Base-by-base conservation (phyloP, 257 asterid species). In the Ilex asprella region DNA sequence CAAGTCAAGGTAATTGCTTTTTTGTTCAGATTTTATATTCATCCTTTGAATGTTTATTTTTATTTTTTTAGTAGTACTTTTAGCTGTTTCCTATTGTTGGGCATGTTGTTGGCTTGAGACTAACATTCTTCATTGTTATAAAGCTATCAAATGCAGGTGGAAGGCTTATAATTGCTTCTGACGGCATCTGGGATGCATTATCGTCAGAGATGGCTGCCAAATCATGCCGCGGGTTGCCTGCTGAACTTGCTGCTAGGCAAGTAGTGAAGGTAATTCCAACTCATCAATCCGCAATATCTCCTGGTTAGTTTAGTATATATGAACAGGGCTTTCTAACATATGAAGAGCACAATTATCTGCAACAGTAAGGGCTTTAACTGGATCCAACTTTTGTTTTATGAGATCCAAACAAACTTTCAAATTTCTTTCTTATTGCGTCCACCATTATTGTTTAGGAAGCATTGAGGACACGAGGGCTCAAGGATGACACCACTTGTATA, bases 161-260 rank as follows among this genome's bases (percentile, higher is more conserved):
- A n/a, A 53, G 57, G 11, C 57, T 53, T 53, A 53, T 53, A 53
- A 53, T 53, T 53, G 57, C 57, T 53, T 53, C 57, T 53, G 57
- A 53, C 15, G 57, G 57, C 11, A 53, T 53, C 57, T 53, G 57
- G 57, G 57, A 53, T 53, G 57, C 57, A 53, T 53, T 53, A 53
- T 53, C 57, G 11, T 53, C 57, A 4, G 57, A 53, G 30, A n/a
- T 15, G 57, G 57, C 57, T 0, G 57, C 57, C 3, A 21, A 15
- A 53, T 15, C 57, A 2, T 53, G 57, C 30, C 57, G 57, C 11
- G 57, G 57, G 11, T 53, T 53, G 30, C 57, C 57, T n/a, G 57
- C 57, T 15, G 57, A 53, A 53, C 57, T 53, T 53, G 57, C 57
- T 53, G 57, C 57, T 2, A 53, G 30, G 57, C 30, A 15, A 21